Evolutionary conservation across 2,329 filamentous ascomycete species (phyloP).

Genomic region (Penicillium verrucosum): DNA sequence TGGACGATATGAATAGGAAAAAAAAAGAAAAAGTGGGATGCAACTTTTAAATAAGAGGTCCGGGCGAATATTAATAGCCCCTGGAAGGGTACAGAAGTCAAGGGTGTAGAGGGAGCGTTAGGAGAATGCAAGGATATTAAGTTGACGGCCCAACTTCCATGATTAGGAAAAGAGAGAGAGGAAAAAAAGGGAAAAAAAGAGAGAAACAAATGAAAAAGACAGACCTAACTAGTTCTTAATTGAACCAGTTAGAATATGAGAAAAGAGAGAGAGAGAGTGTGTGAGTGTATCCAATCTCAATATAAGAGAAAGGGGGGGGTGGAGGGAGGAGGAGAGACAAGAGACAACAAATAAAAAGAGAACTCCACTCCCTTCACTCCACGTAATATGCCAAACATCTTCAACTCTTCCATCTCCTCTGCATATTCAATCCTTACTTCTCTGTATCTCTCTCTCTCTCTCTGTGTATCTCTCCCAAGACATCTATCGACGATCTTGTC

Average conservation of each 20-base stretch:
- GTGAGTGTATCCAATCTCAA: neutral
- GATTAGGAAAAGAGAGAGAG: neutral
- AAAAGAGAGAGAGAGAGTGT: neutral
- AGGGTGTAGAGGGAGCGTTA: constrained; percentile 11
- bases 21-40: constrained; percentile 1
- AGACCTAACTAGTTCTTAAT: neutral
- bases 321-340: neutral
- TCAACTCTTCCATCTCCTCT: neutral
- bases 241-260: neutral
- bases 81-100: constrained; percentile 9
- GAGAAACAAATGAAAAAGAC: neutral
- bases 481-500: constrained; percentile 1
- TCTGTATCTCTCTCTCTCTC: neutral
- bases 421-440: constrained; percentile 8
- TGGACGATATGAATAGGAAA: neutral
- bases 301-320: constrained; percentile 11
- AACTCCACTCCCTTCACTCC: constrained; percentile 13
- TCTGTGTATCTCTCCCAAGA: neutral
- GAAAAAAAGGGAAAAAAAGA: neutral
- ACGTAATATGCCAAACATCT: constrained; percentile 13
- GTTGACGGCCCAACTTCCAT: constrained; percentile 14
- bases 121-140: constrained; percentile 15
- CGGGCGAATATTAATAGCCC: constrained; percentile 1
- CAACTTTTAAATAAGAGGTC: constrained; percentile 4
- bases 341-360: constrained; percentile 20